Conservation (phyloP, 2,329 filamentous ascomycete genomes). For the Sporothrix schenckii region DNA sequence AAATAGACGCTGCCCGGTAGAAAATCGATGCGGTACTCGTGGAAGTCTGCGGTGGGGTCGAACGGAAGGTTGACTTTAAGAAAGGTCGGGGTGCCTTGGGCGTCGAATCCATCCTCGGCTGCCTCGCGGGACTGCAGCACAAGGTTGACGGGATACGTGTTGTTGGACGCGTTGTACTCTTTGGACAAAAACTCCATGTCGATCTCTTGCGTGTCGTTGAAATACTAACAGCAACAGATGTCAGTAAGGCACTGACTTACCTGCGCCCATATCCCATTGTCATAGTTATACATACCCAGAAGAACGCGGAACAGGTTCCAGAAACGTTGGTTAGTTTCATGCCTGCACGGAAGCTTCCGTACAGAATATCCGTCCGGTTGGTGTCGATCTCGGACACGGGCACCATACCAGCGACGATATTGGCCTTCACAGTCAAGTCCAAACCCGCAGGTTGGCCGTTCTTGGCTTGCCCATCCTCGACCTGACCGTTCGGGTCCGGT, state of each 20-base stretch:
- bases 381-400: slow-evolving; percentile 67
- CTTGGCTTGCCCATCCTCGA: slow-evolving; percentile 50
- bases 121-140: slow-evolving; percentile 72
- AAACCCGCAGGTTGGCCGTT: slow-evolving; percentile 56
- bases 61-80: slow-evolving; percentile 63
- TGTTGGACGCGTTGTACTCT: slow-evolving; percentile 58
- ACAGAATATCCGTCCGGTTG: slow-evolving; percentile 63
- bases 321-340: slow-evolving; percentile 64
- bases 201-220: slow-evolving; percentile 78
- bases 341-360: slow-evolving; percentile 68
- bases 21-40: slow-evolving; percentile 83
- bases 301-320: slow-evolving; percentile 78
- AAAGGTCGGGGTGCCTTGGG: slow-evolving; percentile 62
- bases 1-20: slow-evolving; percentile 64
- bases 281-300: slow-evolving; percentile 61
- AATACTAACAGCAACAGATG: slow-evolving; percentile 57
- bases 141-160: slow-evolving; percentile 66
- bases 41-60: slow-evolving; percentile 65
- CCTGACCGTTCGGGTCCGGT: slow-evolving; percentile 46
- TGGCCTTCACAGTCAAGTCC: slow-evolving; percentile 57
- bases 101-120: slow-evolving; percentile 62
- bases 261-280: no score
- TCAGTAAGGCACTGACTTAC: background rate
- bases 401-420: slow-evolving; percentile 56
- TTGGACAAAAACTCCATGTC: slow-evolving; percentile 77